phyloP scores from a whole-genome alignment of 1,284 basidiomycete species.

The Sanghuangporus weigelae region DNA sequence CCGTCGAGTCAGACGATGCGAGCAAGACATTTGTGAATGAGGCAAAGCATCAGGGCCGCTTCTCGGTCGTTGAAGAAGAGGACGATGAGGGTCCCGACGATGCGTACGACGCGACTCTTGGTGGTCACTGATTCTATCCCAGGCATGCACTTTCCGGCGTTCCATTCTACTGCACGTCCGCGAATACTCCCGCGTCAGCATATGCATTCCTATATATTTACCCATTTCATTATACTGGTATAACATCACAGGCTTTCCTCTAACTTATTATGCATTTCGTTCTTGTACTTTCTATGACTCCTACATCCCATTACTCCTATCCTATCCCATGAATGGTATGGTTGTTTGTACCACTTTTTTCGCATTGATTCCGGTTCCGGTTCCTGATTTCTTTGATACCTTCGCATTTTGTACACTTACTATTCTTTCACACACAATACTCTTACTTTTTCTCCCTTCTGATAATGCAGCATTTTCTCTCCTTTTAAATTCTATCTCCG shows the following conservation, averaged over 20 bases:
- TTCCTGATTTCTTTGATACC: not conserved
- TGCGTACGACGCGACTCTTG: not conserved
- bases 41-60: not conserved
- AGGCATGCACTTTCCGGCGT: not conserved
- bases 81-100: slow-evolving; percentile 6
- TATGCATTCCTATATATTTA: not conserved
- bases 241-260: not conserved
- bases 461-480: not conserved
- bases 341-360: not conserved
- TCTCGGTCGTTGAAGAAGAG: slow-evolving; percentile 14
- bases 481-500: not conserved
- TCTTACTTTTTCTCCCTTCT: not conserved
- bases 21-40: not conserved
- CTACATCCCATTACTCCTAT: not conserved
- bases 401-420: not conserved
- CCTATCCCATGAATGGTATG: not conserved
- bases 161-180: not conserved
- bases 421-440: not conserved
- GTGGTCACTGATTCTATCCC: not conserved
- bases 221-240: not conserved
- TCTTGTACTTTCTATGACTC: not conserved
- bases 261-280: slow-evolving; percentile 7
- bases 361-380: not conserved
- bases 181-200: not conserved
- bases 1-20: not conserved